Conservation (phyloP, 2,329 filamentous ascomycete genomes). For the Aspergillus brasiliensis region DNA sequence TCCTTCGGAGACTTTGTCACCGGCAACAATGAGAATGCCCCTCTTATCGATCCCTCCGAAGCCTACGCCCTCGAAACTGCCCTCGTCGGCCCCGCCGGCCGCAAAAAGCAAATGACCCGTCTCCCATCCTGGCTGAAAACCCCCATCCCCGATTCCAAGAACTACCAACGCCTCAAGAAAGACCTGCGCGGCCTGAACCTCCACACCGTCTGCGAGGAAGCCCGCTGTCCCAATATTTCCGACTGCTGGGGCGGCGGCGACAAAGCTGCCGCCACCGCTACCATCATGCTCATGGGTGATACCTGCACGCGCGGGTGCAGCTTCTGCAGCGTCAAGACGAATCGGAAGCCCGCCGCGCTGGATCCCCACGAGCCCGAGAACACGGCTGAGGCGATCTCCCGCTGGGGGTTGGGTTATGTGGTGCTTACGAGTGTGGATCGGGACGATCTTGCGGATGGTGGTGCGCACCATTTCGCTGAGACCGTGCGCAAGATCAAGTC, state of each 20-base stretch:
- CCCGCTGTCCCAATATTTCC: conserved; percentile 93
- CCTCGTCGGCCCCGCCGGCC: conserved; percentile 62
- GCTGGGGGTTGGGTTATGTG: conserved; percentile 95
- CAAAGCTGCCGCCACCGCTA: conserved; percentile 90
- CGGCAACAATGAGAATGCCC: conserved; percentile 44
- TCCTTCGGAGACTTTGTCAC: conserved; percentile 66
- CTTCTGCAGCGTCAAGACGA: conserved; percentile 97
- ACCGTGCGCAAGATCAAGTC: conserved; percentile 92
- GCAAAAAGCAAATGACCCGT: conserved; percentile 68
- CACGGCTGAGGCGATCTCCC: conserved; percentile 85
- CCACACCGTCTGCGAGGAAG: conserved; percentile 97
- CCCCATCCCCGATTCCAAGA: conserved; percentile 79
- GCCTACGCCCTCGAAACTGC: conserved; percentile 64
- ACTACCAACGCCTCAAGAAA: conserved; percentile 93
- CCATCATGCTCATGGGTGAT: conserved; percentile 99
- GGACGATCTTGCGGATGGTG: conserved; percentile 87
- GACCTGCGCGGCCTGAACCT: conserved; percentile 86
- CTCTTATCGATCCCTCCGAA: conserved; percentile 48
- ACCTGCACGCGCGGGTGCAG: conserved; percentile 95
- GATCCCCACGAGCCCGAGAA: conserved; percentile 97
- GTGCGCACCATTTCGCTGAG: conserved; percentile 86
- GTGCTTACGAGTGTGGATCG: conserved; percentile 92
- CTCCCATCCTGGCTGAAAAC: conserved; percentile 96
- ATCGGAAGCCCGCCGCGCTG: conserved; percentile 71
- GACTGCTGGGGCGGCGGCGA: conserved; percentile 95